phyloP scores from a whole-genome alignment of 2,329 filamentous ascomycete species.

The Didymella segeticola region DNA sequence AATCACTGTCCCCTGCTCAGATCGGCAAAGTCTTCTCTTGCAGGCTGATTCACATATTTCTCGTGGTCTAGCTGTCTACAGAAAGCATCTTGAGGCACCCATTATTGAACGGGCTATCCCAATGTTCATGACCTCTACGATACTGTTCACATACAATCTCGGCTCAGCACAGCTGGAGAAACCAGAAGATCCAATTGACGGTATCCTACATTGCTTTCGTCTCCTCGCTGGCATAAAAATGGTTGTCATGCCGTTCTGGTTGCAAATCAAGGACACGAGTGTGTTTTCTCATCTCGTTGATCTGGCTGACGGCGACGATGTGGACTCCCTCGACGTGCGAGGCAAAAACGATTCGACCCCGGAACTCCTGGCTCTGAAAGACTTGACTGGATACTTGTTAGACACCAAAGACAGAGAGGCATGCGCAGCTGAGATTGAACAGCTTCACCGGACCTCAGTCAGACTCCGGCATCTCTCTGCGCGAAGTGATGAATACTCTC shows the following conservation, averaged over 20 bases:
- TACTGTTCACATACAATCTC: slow-evolving; percentile 40
- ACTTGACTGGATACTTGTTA: slow-evolving; percentile 31
- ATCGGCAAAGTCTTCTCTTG: slow-evolving; percentile 30
- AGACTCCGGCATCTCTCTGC: slow-evolving; percentile 25
- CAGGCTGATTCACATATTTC: slow-evolving; percentile 41
- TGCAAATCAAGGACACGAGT: slow-evolving; percentile 26
- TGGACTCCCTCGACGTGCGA: slow-evolving; percentile 21
- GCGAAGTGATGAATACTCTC: slow-evolving; percentile 31
- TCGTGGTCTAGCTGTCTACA: slow-evolving; percentile 31
- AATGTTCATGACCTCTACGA: slow-evolving; percentile 40
- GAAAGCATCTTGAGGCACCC: slow-evolving; percentile 32
- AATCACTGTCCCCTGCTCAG: slow-evolving; percentile 23
- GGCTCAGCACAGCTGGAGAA: slow-evolving; percentile 34
- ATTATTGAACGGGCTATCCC: slow-evolving; percentile 29
- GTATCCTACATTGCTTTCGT: slow-evolving; percentile 40
- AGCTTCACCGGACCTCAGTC: slow-evolving; percentile 31
- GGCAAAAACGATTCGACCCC: slow-evolving; percentile 22
- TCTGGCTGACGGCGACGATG: slow-evolving; percentile 14
- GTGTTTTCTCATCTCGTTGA: slow-evolving; percentile 25
- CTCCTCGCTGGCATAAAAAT: slow-evolving; percentile 36
- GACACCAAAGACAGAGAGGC: slow-evolving; percentile 28
- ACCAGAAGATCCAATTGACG: slow-evolving; percentile 37
- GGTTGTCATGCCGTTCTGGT: slow-evolving; percentile 34
- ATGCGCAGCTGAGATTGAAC: slow-evolving; percentile 31
- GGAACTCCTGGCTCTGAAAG: slow-evolving; percentile 32